These are phyloP conservation scores for Boletus rufocinnamomeus DNA, from an alignment of 768 basidiomycete species.

Conservation along the genomic window DNA sequence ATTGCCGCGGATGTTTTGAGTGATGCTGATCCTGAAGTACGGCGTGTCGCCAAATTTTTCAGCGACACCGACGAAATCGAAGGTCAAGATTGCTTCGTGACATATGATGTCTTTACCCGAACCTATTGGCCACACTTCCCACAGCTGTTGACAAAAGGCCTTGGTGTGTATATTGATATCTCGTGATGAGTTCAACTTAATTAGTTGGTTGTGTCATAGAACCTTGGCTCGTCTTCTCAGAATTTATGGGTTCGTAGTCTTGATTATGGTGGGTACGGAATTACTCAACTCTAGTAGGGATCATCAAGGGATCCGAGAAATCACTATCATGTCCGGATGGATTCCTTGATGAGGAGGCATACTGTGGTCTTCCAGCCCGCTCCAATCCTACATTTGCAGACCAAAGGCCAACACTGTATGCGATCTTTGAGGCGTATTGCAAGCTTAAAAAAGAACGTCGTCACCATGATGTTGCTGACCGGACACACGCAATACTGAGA, in stretches of 20 bases:
- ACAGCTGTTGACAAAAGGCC: slow-evolving; percentile 48
- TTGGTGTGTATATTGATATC: slow-evolving; percentile 42
- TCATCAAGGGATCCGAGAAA: slow-evolving; percentile 69
- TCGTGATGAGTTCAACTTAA: neutral
- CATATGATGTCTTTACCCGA: slow-evolving; percentile 48
- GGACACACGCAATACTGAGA: slow-evolving; percentile 55
- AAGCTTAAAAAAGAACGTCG: slow-evolving; percentile 43
- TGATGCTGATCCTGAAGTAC: slow-evolving; percentile 5
- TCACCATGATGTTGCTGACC: slow-evolving; percentile 61
- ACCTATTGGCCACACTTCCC: slow-evolving; percentile 64
- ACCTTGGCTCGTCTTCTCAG: slow-evolving; percentile 61
- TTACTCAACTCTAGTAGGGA: slow-evolving; percentile 37
- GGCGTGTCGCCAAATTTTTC: slow-evolving; percentile 16
- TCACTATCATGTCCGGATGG: slow-evolving; percentile 39
- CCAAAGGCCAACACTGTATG: slow-evolving; percentile 50
- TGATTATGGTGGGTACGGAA: neutral
- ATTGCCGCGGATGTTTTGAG: slow-evolving; percentile 27
- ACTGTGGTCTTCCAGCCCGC: slow-evolving; percentile 51
- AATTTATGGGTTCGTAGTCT: slow-evolving; percentile 54
- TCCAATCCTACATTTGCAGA: slow-evolving; percentile 55
- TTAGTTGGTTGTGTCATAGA: slow-evolving; percentile 40
- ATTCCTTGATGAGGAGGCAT: slow-evolving; percentile 46
- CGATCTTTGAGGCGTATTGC: slow-evolving; percentile 53
- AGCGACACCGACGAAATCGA: slow-evolving; percentile 15
- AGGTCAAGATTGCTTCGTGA: slow-evolving; percentile 35